Evolutionary conservation across 1,139 yeast species (phyloP), one percentile per base, ranked within the genome.

Genomic region (Diutina mesorugosa): DNA sequence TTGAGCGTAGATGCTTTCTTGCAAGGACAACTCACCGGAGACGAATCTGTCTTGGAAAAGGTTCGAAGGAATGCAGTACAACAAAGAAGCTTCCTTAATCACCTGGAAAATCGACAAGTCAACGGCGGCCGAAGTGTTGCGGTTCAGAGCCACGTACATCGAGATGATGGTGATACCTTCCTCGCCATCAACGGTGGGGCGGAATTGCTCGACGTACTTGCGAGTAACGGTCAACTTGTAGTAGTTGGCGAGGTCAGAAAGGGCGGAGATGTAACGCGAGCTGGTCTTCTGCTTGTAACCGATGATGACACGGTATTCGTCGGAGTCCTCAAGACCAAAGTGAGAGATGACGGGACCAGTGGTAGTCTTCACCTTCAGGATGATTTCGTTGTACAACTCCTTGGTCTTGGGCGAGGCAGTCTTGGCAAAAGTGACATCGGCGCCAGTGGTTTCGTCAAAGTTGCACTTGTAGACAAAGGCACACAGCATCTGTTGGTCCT

Each of bases 261-360:
- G 79, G 21, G 98, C 96, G 51, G 95, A 84, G 70, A 85, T 90
- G 74, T 88, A 93, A 61, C 93, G 85, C 56, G 93, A 87, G 16
- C 97, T 85, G 38, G 96, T 79, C 61, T 85, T 84, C 69, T 87
- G 93, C 66, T 85, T 85, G 74, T 82, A 91, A 57, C 96, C 99
- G 67, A 93, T 87, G 56, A 93, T 83, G 61, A 93, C 84, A 67
- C 98, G 80, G 66, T 88, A 85, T 64, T 75, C 79, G 66, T 91
- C 97, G 16, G 86, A 77, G 62, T 87, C 86, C 61, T 88, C 91
- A 57, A 89, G 78, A 58, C 93, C 87, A 66, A 85, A 86, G 67
- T 90, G 88, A 71, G 86, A 91, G 67, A 93, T 90, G 41, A 90
- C 96, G 21, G 99, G 98, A 58, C 98, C 98, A 58, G 91, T 86